phyloP scores from a whole-genome alignment of 352 stramenopile species.

The Globisporangium takayamanum region DNA sequence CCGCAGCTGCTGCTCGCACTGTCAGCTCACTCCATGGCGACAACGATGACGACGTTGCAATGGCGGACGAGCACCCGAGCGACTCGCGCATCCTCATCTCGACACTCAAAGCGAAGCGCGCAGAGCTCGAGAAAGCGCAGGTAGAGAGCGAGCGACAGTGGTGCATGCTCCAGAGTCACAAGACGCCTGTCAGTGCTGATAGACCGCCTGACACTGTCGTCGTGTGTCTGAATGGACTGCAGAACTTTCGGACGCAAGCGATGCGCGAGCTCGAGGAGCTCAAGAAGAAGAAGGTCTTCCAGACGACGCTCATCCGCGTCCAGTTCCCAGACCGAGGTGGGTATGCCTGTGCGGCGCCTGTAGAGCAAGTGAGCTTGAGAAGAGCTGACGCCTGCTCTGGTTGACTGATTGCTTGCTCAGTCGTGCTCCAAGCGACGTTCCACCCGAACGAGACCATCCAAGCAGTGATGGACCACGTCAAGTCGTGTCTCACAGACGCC shows the following conservation, averaged over 20 bases:
- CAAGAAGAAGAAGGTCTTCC: conserved; percentile 78
- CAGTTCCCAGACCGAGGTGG: conserved; percentile 82
- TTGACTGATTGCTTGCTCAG: conserved; percentile 16
- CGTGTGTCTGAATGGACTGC: neutral
- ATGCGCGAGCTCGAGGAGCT: conserved; percentile 87
- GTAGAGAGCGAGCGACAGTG: neutral
- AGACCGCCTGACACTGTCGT: neutral
- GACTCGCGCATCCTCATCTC: conserved; percentile 69
- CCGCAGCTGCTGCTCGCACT: neutral
- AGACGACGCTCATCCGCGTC: conserved; percentile 66
- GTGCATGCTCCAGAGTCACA: neutral
- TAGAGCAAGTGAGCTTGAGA: too few species aligned
- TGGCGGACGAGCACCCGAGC: conserved; percentile 27
- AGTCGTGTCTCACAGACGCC: conserved; percentile 30
- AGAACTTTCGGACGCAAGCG: conserved; percentile 82
- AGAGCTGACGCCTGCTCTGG: too few species aligned
- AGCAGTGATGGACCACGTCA: conserved; percentile 64
- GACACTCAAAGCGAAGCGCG: conserved; percentile 61
- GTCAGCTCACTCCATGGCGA: neutral
- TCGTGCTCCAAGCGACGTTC: conserved; percentile 75
- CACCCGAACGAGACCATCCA: conserved; percentile 74
- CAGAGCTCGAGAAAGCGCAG: conserved; percentile 65
- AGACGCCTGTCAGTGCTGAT: neutral
- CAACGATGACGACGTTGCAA: conserved; percentile 3
- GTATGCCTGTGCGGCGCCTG: neutral